Percentiles rank a stretch among this genome's conserved stretches.
Conservation (phyloP, 768 basidiomycete species). For the Pleurotus cornucopiae region DNA sequence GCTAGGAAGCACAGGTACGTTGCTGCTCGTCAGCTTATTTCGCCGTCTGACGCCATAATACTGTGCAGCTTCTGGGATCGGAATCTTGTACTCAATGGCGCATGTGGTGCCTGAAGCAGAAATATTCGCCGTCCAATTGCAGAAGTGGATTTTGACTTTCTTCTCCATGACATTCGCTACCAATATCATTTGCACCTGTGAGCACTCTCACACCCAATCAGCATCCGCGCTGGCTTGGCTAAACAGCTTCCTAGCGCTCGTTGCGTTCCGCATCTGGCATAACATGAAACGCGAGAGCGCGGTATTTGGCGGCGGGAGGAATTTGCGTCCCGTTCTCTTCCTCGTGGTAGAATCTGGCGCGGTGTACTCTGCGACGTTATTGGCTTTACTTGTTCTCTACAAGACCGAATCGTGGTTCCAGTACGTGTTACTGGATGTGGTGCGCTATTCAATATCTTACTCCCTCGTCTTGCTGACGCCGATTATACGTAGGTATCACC, state of each 20-base stretch:
- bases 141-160: constrained; percentile 34
- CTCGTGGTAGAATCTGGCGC: constrained; percentile 34
- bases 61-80: constrained; percentile 21
- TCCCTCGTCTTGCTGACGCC: too few species aligned
- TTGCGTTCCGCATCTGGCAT: constrained; percentile 30
- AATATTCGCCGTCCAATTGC: constrained; percentile 27
- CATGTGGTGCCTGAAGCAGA: constrained; percentile 20
- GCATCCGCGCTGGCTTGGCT: too few species aligned
- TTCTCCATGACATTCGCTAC: constrained; percentile 32
- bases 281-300: constrained; percentile 21
- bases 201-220: constrained; percentile 1
- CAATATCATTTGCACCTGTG: constrained; percentile 32
- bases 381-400: constrained; percentile 27
- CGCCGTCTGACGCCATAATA: background rate
- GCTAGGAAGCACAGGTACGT: constrained; percentile 25
- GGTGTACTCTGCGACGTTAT: constrained; percentile 29
- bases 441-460: constrained; percentile 11
- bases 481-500: constrained; percentile 15
- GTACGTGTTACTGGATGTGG: constrained; percentile 31
- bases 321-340: constrained; percentile 26
- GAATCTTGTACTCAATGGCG: constrained; percentile 28
- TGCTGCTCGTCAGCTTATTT: background rate
- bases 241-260: constrained; percentile 17
- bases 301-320: constrained; percentile 16
- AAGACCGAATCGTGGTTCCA: constrained; percentile 29